Evolutionary conservation across 306 rosid genomes (phyloP), one percentile per base, ranked within the genome.

Genomic region (Glycine soja): DNA sequence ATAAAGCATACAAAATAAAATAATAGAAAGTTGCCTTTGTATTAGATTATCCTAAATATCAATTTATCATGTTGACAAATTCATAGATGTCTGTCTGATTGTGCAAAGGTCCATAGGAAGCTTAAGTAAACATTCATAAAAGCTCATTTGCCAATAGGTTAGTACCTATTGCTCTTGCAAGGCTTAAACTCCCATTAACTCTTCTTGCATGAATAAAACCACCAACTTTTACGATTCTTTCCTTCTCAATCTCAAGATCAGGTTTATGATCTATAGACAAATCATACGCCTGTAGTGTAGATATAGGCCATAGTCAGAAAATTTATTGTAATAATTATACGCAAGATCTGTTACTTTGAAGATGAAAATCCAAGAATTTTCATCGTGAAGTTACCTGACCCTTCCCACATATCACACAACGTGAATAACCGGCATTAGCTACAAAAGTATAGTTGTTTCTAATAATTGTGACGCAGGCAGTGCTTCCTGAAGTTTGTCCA

Each of bases 121-220:
- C 32, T 69, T 34, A 53, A 34, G 43, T 51, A 42, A 40, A 70
- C 40, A 64, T 70, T 34, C 43, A 75, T 32, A 50, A 72, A 59
- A 73, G 45, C 46, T 50, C 50, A 13, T 36, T 38, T 12, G 57
- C 45, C 24, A 42, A 53, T 68, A 51, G 81, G 36, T 40, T 67
- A 48, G 68, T 82, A 91, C 97, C 98, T 84, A 94, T 92, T 77
- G 98, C 98, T 84, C 98, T 90, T 73, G 98, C 94, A 64, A 94
- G 98, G 84, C 92, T 94, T 85, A 94, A 88, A 88, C 90, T 92
- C 85, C 98, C 98, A 89, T 94, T 94, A 80, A 94, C 92, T 73
- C 98, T 88, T 79, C 98, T 97, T 7, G 97, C 97, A n/a, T 94
- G 97, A 78, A 94, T 91, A 82, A 94, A 94, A 70, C 98, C 98